Evolutionary conservation across 768 basidiomycete species (phyloP).

Genomic region (Hemileccinum impolitum): DNA sequence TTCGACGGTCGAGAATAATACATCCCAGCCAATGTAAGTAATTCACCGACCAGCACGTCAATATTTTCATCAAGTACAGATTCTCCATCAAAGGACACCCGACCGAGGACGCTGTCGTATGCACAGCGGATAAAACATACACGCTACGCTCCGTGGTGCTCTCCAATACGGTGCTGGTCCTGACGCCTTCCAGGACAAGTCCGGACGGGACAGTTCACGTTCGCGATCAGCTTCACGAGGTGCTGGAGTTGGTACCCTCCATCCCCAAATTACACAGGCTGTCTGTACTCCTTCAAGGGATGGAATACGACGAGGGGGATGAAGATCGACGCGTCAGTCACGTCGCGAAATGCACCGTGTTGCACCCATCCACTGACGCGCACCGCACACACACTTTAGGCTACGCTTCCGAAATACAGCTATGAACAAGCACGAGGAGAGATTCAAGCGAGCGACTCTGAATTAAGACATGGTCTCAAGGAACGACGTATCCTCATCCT

Average conservation of each 20-base stretch:
- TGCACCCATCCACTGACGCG: not conserved
- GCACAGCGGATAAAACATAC: conserved; percentile 80
- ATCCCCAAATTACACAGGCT: conserved; percentile 77
- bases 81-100: conserved; percentile 78
- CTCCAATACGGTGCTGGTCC: conserved; percentile 83
- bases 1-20: conserved; percentile 36
- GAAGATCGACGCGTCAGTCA: conserved; percentile 38
- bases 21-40: conserved; percentile 29
- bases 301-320: conserved; percentile 65
- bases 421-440: conserved; percentile 59
- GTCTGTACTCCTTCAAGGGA: conserved; percentile 53
- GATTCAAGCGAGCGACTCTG: conserved; percentile 81
- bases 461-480: conserved; percentile 61
- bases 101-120: conserved; percentile 86
- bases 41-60: not conserved
- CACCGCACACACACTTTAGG: conserved; percentile 13
- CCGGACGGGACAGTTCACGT: conserved; percentile 55
- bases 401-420: conserved; percentile 39
- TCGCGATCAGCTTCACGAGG: conserved; percentile 75
- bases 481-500: conserved; percentile 72
- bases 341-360: not conserved
- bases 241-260: conserved; percentile 77
- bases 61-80: conserved; percentile 32
- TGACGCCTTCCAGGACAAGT: conserved; percentile 45
- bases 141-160: conserved; percentile 79